A percentile compares a stretch with the other conserved stretches of the same genome.
These are phyloP conservation scores for Endogone sp. DNA, from an alignment of 192 early-diverging fungal genomes.

Conservation along the genomic window DNA sequence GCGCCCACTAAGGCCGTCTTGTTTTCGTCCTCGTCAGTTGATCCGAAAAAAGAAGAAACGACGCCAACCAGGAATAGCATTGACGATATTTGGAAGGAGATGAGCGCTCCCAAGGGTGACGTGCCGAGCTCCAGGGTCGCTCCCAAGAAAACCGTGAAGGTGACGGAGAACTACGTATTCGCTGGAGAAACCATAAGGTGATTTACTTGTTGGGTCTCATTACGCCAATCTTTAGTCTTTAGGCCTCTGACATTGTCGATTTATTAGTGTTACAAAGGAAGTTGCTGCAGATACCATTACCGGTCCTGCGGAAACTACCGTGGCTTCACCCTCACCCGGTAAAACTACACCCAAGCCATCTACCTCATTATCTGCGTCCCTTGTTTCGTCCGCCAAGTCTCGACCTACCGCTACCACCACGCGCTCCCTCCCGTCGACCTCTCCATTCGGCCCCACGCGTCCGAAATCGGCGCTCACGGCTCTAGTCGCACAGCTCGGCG, in stretches of 20 bases:
- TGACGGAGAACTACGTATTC: background rate
- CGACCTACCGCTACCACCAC: background rate
- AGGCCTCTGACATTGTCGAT: no score
- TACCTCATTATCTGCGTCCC: no score
- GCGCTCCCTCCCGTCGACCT: slow-evolving; percentile 2
- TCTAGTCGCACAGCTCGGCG: slow-evolving; percentile 28
- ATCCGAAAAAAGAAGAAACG: background rate
- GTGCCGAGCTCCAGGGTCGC: slow-evolving; percentile 4
- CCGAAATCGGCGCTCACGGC: slow-evolving; percentile 28
- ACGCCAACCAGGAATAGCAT: slow-evolving; percentile 3
- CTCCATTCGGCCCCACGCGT: slow-evolving; percentile 3
- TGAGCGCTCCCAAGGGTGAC: slow-evolving; percentile 1
- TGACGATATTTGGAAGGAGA: slow-evolving; percentile 1
- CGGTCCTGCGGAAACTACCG: background rate
- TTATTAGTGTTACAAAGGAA: no score
- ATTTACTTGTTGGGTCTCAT: background rate
- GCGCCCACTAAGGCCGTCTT: slow-evolving; percentile 2
- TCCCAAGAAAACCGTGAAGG: background rate
- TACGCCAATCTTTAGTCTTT: no score
- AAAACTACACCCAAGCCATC: background rate
- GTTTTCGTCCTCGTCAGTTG: no score
- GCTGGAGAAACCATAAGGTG: slow-evolving; percentile 1
- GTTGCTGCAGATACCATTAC: background rate
- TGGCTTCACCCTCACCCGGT: background rate
- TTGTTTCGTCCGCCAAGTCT: no score